These are phyloP conservation scores for Lactifluus pinguis DNA, from an alignment of 768 basidiomycete species.

Conservation along the genomic window DNA sequence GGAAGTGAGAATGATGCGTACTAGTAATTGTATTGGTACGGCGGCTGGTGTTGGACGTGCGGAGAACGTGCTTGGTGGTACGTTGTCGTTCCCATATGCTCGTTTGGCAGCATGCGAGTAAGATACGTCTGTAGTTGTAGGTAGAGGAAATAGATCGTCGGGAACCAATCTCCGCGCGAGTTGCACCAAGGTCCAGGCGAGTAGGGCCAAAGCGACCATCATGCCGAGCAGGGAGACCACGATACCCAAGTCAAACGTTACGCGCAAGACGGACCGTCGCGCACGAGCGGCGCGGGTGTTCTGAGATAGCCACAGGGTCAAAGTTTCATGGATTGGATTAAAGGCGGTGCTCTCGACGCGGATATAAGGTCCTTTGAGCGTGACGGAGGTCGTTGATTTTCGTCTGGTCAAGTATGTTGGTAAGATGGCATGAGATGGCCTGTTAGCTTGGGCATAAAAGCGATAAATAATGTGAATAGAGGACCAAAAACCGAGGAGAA, in stretches of 20 bases:
- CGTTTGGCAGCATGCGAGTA: not conserved
- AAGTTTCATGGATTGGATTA: slow-evolving; percentile 7
- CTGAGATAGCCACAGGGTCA: not conserved
- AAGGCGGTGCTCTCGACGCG: slow-evolving; percentile 17
- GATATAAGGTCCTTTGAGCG: slow-evolving; percentile 3
- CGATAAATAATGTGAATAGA: slow-evolving; percentile 1
- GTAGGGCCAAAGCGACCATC: slow-evolving; percentile 13
- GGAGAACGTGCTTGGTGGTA: not conserved
- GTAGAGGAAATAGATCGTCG: not conserved
- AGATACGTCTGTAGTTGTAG: not conserved
- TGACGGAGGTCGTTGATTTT: not conserved
- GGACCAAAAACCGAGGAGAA: slow-evolving; percentile 3
- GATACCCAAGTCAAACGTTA: slow-evolving; percentile 27
- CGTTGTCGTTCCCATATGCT: not conserved
- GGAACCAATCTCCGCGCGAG: not conserved
- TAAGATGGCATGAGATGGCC: not conserved
- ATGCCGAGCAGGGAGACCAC: slow-evolving; percentile 2
- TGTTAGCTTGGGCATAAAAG: not conserved
- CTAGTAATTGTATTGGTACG: slow-evolving; percentile 15
- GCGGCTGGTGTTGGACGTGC: not conserved
- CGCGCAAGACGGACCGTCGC: slow-evolving; percentile 22
- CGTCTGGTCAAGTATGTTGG: not conserved
- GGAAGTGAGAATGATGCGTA: not conserved
- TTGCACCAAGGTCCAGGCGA: slow-evolving; percentile 9
- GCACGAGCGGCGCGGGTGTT: slow-evolving; percentile 13